These are phyloP conservation scores for Boletus pseudopeckii DNA, from an alignment of 768 basidiomycete species.

Conservation along the genomic window DNA sequence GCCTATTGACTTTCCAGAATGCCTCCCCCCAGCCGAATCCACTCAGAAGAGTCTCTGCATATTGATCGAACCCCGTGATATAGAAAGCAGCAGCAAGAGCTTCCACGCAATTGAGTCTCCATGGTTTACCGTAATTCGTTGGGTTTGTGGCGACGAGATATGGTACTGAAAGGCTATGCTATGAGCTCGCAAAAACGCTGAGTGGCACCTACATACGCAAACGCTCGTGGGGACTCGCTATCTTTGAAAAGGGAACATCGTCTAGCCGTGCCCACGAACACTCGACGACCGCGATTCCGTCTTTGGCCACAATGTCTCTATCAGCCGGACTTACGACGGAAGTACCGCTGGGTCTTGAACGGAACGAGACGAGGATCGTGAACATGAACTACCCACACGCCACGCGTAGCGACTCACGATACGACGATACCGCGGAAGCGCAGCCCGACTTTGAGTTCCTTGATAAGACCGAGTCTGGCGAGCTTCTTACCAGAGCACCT, in stretches of 20 bases:
- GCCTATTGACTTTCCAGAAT: conserved; percentile 86
- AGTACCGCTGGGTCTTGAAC: conserved; percentile 74
- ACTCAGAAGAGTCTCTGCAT: conserved; percentile 73
- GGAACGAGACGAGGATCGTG: neutral
- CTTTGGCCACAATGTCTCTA: conserved; percentile 65
- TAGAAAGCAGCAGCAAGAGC: conserved; percentile 94
- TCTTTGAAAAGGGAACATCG: conserved; percentile 93
- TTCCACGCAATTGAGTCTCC: conserved; percentile 93
- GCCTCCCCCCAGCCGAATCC: conserved; percentile 91
- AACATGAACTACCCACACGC: neutral
- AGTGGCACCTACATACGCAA: conserved; percentile 53
- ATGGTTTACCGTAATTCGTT: conserved; percentile 97
- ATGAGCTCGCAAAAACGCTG: neutral
- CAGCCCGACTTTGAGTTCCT: conserved; percentile 76
- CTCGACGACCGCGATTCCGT: conserved; percentile 94
- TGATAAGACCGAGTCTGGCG: conserved; percentile 78
- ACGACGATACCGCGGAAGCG: conserved; percentile 91
- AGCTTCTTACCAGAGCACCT: conserved; percentile 89
- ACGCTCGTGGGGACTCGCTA: conserved; percentile 89
- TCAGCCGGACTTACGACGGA: conserved; percentile 80
- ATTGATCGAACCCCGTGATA: conserved; percentile 79
- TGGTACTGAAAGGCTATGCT: conserved; percentile 57
- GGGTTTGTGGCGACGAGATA: conserved; percentile 95
- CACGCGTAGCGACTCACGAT: conserved; percentile 59
- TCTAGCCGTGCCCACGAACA: conserved; percentile 97